These are phyloP conservation scores for Simplicillium aogashimaense DNA, from an alignment of 2,329 filamentous ascomycete species.

Conservation along the genomic window DNA sequence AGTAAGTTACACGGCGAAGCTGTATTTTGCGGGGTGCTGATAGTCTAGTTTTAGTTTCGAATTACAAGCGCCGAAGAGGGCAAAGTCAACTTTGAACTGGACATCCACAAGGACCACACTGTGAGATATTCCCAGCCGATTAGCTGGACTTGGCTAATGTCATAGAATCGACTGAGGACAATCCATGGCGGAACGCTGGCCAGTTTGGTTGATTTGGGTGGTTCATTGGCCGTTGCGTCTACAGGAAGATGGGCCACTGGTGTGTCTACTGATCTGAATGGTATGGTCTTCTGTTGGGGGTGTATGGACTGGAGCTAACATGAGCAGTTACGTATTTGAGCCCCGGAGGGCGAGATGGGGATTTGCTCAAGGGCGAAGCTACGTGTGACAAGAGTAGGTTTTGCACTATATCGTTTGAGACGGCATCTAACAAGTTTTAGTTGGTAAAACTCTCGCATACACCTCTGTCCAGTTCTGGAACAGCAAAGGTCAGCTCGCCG, in stretches of 20 bases:
- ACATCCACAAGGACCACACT: slow-evolving; percentile 66
- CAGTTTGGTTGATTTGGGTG: slow-evolving; percentile 60
- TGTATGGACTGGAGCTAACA: slow-evolving; percentile 4
- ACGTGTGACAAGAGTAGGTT: slow-evolving; percentile 50
- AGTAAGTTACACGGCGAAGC: slow-evolving; percentile 2
- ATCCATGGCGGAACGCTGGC: slow-evolving; percentile 73
- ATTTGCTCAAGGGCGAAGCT: slow-evolving; percentile 45
- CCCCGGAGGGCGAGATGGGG: slow-evolving; percentile 46
- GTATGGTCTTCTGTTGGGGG: slow-evolving; percentile 20
- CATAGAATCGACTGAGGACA: slow-evolving; percentile 64
- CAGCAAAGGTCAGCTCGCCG: slow-evolving; percentile 46
- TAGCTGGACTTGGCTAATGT: background rate
- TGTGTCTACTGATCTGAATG: slow-evolving; percentile 56
- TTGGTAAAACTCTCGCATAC: slow-evolving; percentile 54
- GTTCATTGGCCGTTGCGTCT: slow-evolving; percentile 55
- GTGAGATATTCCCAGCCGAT: slow-evolving; percentile 25
- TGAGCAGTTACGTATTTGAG: slow-evolving; percentile 52
- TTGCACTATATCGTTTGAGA: no score
- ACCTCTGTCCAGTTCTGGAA: slow-evolving; percentile 52
- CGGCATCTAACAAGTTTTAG: slow-evolving; percentile 20
- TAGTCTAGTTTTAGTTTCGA: slow-evolving; percentile 56
- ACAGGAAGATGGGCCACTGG: slow-evolving; percentile 53
- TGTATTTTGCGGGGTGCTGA: background rate
- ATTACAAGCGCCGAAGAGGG: slow-evolving; percentile 55
- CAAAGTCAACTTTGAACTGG: slow-evolving; percentile 64